Evolutionary conservation across 345 rosid genomes (phyloP).

Genomic region (Euphorbia peplus): DNA sequence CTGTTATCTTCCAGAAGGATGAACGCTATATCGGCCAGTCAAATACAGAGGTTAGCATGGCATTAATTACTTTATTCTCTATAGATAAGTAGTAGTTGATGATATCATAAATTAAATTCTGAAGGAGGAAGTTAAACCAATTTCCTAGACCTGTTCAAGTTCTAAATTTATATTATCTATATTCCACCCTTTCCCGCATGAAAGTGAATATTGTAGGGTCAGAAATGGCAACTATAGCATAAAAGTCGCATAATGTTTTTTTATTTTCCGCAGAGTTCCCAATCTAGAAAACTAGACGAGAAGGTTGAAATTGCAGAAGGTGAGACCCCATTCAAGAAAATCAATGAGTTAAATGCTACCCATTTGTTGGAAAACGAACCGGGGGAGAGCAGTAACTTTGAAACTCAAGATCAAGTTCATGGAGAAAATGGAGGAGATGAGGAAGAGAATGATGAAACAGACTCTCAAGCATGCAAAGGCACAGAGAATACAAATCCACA

Average conservation of each 20-base stretch:
- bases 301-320: conserved; percentile 9
- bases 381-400: conserved; percentile 6
- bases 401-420: conserved; percentile 17
- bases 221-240: not conserved
- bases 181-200: not conserved
- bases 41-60: conserved; percentile 15
- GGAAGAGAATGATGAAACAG: conserved; percentile 15
- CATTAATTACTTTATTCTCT: not conserved
- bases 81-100: not conserved
- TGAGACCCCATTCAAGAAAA: conserved; percentile 3
- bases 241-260: not conserved
- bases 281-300: conserved; percentile 13
- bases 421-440: conserved; percentile 4
- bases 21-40: conserved; percentile 4
- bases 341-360: not conserved
- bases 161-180: not conserved
- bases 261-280: conserved; percentile 18
- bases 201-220: not conserved
- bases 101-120: not conserved
- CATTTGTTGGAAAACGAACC: conserved; percentile 10
- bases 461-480: conserved; percentile 14
- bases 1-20: conserved; percentile 13
- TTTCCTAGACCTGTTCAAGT: not conserved
- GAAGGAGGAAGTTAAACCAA: conserved; percentile 15
- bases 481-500: not conserved